Base-by-base conservation (phyloP, 768 basidiomycete species). In the Mycena crocata region DNA sequence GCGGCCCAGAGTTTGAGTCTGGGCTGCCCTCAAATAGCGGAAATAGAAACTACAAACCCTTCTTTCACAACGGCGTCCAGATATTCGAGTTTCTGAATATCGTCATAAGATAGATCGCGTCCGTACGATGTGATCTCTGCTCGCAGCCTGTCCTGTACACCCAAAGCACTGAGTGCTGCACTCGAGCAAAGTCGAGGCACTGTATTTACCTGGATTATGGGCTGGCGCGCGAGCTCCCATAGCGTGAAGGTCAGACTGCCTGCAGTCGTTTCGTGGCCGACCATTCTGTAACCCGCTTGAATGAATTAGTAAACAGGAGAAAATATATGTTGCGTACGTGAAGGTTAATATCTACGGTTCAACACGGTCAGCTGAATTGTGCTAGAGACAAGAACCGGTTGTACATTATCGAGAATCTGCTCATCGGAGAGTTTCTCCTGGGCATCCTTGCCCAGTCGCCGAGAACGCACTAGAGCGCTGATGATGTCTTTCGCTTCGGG, bases 11-110 rank as follows among this genome's bases (percentile, higher is more conserved):
- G 19, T 12, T 37, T 35, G 24, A 13, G 31, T n/a, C 21, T 1
- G 49, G 5, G 4, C 6, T 19, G 28, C 13, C 7, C 24, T 42
- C 31, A 50, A 57, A 26, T 21, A 23, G 28, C 23, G 39, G 58
- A 26, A 31, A 17, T 70, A n/a, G n/a, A n/a, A n/a, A n/a, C n/a
- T n/a, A n/a, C 78, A 55, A 64, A 78, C 77, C 76, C 78, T 74
- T 84, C 84, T 70, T 80, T 80, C 44, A 79, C 73, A 50, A 83
- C 79, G 23, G 84, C 83, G 64, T 84, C 82, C 32, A 83, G 74
- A 69, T 76, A 82, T 31, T 76, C 75, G 54, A 84, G 73, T 48
- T 75, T 79, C 68, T 80, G 77, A 21, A 80, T 68, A 50, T 78
- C 78, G 40, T 82, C 82, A 59, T 80, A 81, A 28, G 73, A 72